These are phyloP conservation scores for Daldinia decipiens DNA, from an alignment of 495 filamentous ascomycete species.

Conservation along the genomic window DNA sequence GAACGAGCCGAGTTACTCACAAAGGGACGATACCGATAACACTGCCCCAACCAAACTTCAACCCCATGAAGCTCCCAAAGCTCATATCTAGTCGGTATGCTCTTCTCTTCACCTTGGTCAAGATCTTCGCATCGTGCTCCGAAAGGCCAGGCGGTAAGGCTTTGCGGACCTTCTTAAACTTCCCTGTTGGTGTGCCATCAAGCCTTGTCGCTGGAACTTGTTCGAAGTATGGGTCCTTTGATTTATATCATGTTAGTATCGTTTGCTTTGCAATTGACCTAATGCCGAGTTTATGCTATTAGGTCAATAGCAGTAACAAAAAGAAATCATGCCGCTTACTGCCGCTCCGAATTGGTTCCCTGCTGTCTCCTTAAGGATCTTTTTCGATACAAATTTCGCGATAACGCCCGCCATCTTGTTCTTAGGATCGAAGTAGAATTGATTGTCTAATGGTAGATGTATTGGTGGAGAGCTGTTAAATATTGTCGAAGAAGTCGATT, in stretches of 20 bases:
- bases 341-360: constrained; percentile 75
- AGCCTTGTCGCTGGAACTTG: constrained; percentile 74
- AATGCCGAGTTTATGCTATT: neutral
- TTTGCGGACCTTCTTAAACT: constrained; percentile 74
- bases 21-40: constrained; percentile 83
- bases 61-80: constrained; percentile 76
- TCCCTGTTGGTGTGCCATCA: constrained; percentile 61
- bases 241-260: constrained; percentile 35
- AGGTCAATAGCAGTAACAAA: neutral
- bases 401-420: constrained; percentile 62
- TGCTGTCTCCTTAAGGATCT: constrained; percentile 70
- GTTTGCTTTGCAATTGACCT: neutral
- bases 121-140: constrained; percentile 77
- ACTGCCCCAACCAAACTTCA: constrained; percentile 83
- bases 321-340: constrained; percentile 54
- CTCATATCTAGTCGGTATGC: constrained; percentile 86
- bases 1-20: constrained; percentile 59
- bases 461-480: neutral
- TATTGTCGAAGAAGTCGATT: neutral
- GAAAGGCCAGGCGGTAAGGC: constrained; percentile 78
- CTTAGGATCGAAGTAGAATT: constrained; percentile 29
- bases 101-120: constrained; percentile 79
- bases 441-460: neutral
- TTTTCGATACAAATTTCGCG: constrained; percentile 69
- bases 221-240: constrained; percentile 77